Percentiles rank a stretch among this genome's conserved stretches.
Conservation (phyloP, 2,329 filamentous ascomycete species). For the Colletotrichum tropicale region DNA sequence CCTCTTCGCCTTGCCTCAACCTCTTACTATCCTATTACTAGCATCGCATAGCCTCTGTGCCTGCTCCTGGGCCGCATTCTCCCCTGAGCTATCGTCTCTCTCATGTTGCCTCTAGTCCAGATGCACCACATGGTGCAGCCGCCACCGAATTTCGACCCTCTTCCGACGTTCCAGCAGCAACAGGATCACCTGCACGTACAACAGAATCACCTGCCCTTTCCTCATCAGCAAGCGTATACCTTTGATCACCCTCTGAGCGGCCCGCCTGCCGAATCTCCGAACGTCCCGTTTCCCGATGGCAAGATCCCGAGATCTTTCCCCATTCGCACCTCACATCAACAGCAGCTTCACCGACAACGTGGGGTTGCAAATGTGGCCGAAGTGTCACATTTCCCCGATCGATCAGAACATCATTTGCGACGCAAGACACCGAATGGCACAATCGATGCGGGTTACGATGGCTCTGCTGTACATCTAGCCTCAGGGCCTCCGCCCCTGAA, state of each 20-base stretch:
- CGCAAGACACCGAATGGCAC: slow-evolving; percentile 96
- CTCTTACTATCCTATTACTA: slow-evolving; percentile 9
- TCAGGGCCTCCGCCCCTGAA: slow-evolving; percentile 80
- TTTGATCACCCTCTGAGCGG: slow-evolving; percentile 24
- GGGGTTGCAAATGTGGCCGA: neutral
- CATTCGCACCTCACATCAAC: slow-evolving; percentile 38
- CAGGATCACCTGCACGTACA: slow-evolving; percentile 28
- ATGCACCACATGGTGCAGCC: slow-evolving; percentile 56
- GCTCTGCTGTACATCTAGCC: slow-evolving; percentile 73
- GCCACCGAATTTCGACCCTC: slow-evolving; percentile 42
- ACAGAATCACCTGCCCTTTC: slow-evolving; percentile 25
- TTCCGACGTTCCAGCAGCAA: slow-evolving; percentile 27
- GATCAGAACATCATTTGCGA: slow-evolving; percentile 77
- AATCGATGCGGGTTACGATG: slow-evolving; percentile 89
- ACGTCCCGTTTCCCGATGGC: slow-evolving; percentile 8
- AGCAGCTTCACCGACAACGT: slow-evolving; percentile 28
- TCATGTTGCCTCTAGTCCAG: slow-evolving; percentile 57
- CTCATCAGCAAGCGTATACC: slow-evolving; percentile 20
- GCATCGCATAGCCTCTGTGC: neutral
- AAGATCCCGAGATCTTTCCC: slow-evolving; percentile 36
- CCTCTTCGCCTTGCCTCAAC: slow-evolving; percentile 28
- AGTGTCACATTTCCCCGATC: slow-evolving; percentile 27
- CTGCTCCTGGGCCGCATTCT: slow-evolving; percentile 4
- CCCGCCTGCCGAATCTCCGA: neutral
- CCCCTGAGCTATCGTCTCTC: neutral